phyloP scores from a whole-genome alignment of 2,329 filamentous ascomycete genomes.

The Aureobasidium vineae region DNA sequence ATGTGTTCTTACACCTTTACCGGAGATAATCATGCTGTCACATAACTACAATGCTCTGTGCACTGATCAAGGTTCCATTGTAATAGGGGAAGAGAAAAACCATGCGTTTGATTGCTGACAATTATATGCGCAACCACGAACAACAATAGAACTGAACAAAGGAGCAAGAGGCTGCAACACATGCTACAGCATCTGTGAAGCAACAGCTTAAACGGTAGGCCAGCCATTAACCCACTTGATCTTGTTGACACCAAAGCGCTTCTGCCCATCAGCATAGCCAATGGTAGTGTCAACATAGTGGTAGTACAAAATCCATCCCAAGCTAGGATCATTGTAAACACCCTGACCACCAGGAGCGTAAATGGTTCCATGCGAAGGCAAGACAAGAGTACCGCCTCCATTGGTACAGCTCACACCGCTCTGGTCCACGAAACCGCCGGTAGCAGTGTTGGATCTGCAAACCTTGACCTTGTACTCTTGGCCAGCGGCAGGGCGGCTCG shows the following conservation, averaged over 20 bases:
- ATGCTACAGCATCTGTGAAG: neutral
- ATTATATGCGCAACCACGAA: neutral
- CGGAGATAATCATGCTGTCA: no score
- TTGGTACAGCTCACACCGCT: slow-evolving; percentile 53
- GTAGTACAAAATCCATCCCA: slow-evolving; percentile 60
- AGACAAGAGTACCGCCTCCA: slow-evolving; percentile 60
- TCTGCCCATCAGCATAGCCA: slow-evolving; percentile 49
- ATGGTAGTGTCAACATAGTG: slow-evolving; percentile 59
- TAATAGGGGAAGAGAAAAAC: neutral
- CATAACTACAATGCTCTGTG: no score
- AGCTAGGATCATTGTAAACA: slow-evolving; percentile 51
- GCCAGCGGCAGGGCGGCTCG: slow-evolving; percentile 52
- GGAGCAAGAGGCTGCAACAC: neutral
- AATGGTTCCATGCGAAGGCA: slow-evolving; percentile 58
- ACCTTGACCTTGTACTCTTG: slow-evolving; percentile 66
- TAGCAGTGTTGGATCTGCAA: slow-evolving; percentile 56
- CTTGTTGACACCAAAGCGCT: slow-evolving; percentile 29
- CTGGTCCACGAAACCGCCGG: slow-evolving; percentile 58
- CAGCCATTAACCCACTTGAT: slow-evolving; percentile 28
- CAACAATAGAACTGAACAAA: neutral
- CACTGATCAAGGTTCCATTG: no score
- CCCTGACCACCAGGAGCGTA: slow-evolving; percentile 64
- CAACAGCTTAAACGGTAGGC: slow-evolving; percentile 24
- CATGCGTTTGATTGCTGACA: neutral
- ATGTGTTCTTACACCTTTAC: no score